These are phyloP conservation scores for Heritiera fomes DNA, from an alignment of 345 rosid species.

Conservation along the genomic window DNA sequence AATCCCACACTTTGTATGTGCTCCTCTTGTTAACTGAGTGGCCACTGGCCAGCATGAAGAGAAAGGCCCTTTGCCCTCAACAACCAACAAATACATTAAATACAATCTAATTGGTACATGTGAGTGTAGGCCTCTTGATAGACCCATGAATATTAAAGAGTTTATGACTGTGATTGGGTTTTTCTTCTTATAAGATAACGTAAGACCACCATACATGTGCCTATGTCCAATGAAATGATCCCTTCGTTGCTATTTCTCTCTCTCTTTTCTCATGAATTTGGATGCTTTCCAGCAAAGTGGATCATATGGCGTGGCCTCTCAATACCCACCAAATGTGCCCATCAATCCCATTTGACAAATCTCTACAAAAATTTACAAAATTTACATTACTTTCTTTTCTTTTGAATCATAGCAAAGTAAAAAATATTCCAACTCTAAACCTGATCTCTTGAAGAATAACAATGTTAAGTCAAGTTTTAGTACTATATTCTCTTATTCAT, in stretches of 20 bases:
- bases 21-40: conserved; percentile 22
- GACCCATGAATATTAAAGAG: not conserved
- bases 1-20: conserved; percentile 1
- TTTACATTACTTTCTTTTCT: too few species aligned
- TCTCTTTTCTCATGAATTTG: not conserved
- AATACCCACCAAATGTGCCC: conserved; percentile 13
- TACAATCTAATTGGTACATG: conserved; percentile 1
- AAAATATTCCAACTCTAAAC: too few species aligned
- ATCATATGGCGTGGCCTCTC: not conserved
- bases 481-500: not conserved
- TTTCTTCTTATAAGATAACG: not conserved
- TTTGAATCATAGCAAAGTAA: too few species aligned
- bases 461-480: too few species aligned
- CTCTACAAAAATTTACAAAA: not conserved
- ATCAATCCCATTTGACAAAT: not conserved
- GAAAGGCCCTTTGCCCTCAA: not conserved
- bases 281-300: conserved; percentile 11
- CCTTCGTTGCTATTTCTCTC: not conserved
- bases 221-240: not conserved
- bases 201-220: conserved; percentile 5
- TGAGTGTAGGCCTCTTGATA: not conserved
- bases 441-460: too few species aligned
- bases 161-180: not conserved
- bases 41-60: conserved; percentile 3
- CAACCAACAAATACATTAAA: conserved; percentile 8